Base-by-base conservation (phyloP, 139 green algal genomes). In the Volvox africanus region DNA sequence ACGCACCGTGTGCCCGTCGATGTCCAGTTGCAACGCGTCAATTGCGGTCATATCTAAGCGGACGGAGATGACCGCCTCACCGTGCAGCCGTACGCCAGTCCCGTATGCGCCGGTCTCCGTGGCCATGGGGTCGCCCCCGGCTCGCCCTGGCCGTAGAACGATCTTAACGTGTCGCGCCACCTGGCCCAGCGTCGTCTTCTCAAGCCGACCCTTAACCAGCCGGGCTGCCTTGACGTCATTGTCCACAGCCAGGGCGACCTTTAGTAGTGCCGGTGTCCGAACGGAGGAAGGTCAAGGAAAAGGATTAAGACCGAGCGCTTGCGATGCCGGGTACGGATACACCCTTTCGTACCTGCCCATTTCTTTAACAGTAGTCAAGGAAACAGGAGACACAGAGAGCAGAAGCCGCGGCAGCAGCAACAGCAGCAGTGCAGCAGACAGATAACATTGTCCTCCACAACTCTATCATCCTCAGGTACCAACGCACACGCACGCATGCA, bases 141-240 rank as follows among this genome's bases (percentile, higher is more conserved):
- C 77, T 2, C 65, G 21, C 65, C 65, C 65, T 28, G 87, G 89
- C 30, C 67, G 61, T 17, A 96, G 85, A 55, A 97, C 93, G 24
- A 91, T 95, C 69, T 94, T 93, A 77, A 97, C 95, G 82, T 93
- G 81, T 32, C 71, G 73, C 87, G 94, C 91, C 83, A 99, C 96
- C 93, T 99, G 94, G 5, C 96, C 96, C 83, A 99, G 96, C 36
- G 90, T 97, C 9, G 98, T 99, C 79, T 94, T 94, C 94, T 99
- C 98, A 26, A 99, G 93, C 21, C 97, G 92, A 0, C 95, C 98
- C 91, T 99, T 99, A 37, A 99, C 97, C 26, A 99, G 93, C 32
- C 98, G 95, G 0, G 98, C 98, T 2, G 91, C 90, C 93, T 95
- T 97, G 33, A 97, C 95, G 78, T 96, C 95, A 50, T 93, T 91